Evolutionary conservation across 768 basidiomycete species (phyloP), one percentile per base, ranked within the genome.

Genomic region (Termitomyces sp.): DNA sequence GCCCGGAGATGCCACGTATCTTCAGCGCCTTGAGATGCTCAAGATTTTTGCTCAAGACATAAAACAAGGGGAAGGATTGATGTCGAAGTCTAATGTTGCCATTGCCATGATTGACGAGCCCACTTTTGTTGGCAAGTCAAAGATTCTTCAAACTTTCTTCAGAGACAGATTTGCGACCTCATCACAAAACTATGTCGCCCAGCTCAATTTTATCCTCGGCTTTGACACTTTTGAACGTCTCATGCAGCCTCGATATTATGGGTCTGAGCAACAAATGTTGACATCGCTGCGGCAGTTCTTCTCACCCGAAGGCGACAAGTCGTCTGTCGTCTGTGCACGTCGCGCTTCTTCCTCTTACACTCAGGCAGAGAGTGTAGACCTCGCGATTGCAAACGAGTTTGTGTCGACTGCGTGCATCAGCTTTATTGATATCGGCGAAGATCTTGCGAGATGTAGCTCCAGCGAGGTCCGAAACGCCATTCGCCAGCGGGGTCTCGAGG

Each of bases 1-100:
- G 64, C 72, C 83, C 0, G 81, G 83, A 0, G 93, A 94, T 69
- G 89, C 91, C 26, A 84, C 87, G 0, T 81, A 85, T 59, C 66
- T 77, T n/a, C 90, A 95, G 67, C 85, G 95, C 28, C 71, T 95
- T 32, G 87, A 92, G 66, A 96, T 96, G 93, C 93, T 96, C 85
- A 65, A 71, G 36, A 77, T 85, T n/a, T 75, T 94, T 28, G 81
- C 88, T 1, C 65, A 77, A 38, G 79, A 84, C 58, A 67, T 85
- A 50, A 62, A 59, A 35, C 50, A 43, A 32, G 35, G 62, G 64
- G 53, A 52, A 50, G 36, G 47, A 33, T 20, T n/a, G 41, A 43
- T 43, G 8, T 62, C 58, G 46, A 62, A 66, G 49, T 55, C 58
- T 16, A 88, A 89, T 58, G 77, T 89, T 38, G 93, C 91, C 0